Evolutionary conservation across 768 basidiomycete species (phyloP).

Genomic region (Tylopilus cervinicoccineus): DNA sequence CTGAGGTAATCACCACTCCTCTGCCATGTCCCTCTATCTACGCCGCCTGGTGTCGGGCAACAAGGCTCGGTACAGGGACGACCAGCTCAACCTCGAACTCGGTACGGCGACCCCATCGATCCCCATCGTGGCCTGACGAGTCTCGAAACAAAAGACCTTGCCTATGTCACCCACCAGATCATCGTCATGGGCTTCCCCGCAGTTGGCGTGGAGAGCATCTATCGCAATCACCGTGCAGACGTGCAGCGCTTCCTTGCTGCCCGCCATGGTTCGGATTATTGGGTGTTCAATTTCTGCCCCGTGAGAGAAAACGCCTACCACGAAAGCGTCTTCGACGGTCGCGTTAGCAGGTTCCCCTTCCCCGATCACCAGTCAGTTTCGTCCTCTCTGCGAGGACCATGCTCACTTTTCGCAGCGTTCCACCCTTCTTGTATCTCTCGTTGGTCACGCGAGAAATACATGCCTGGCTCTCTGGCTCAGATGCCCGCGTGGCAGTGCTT

Average conservation of each 20-base stretch:
- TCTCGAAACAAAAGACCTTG: slow-evolving; percentile 41
- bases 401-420: slow-evolving; percentile 45
- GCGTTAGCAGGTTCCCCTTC: slow-evolving; percentile 83
- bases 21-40: slow-evolving; percentile 57
- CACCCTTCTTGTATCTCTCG: slow-evolving; percentile 71
- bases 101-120: slow-evolving; percentile 38
- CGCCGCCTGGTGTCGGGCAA: slow-evolving; percentile 76
- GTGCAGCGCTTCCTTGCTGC: slow-evolving; percentile 71
- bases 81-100: slow-evolving; percentile 62
- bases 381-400: slow-evolving; percentile 27
- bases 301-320: slow-evolving; percentile 77
- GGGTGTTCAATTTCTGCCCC: slow-evolving; percentile 90
- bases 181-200: slow-evolving; percentile 88
- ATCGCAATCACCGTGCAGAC: slow-evolving; percentile 75
- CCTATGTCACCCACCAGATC: slow-evolving; percentile 69
- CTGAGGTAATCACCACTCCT: slow-evolving; percentile 19
- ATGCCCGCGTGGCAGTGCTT: slow-evolving; percentile 69
- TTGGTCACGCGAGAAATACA: slow-evolving; percentile 72
- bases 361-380: slow-evolving; percentile 87
- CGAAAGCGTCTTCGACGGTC: slow-evolving; percentile 58
- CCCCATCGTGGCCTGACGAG: slow-evolving; percentile 7
- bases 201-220: slow-evolving; percentile 69
- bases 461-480: slow-evolving; percentile 62
- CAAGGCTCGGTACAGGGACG: slow-evolving; percentile 75
- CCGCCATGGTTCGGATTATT: slow-evolving; percentile 72